Conservation (phyloP, 331 rosid species). For the Pyrus hybrid region DNA sequence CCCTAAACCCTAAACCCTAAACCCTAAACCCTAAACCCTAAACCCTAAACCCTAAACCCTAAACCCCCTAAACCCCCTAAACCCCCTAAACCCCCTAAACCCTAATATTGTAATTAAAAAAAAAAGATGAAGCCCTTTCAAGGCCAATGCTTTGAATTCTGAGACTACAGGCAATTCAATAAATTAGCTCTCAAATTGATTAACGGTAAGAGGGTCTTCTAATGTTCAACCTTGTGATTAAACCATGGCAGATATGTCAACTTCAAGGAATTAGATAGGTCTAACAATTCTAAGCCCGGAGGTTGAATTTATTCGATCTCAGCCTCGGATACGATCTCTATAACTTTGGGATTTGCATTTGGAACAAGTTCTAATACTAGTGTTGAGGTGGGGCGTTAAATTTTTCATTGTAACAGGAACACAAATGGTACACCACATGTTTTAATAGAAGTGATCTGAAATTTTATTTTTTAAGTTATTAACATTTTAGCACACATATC, state of each 20-base stretch:
- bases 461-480: too few relatives aligned
- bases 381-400: background rate
- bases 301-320: slow-evolving; percentile 70
- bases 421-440: too few relatives aligned
- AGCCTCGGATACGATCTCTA: slow-evolving; percentile 63
- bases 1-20: too few relatives aligned
- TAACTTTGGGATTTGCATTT: slow-evolving; percentile 58
- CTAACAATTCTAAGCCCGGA: slow-evolving; percentile 26
- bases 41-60: too few relatives aligned
- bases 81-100: too few relatives aligned
- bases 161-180: slow-evolving; percentile 80
- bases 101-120: background rate
- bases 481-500: too few relatives aligned
- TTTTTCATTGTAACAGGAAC: too few relatives aligned
- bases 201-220: slow-evolving; percentile 55
- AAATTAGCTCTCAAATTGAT: slow-evolving; percentile 38
- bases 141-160: slow-evolving; percentile 87
- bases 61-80: too few relatives aligned
- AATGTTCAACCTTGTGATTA: slow-evolving; percentile 81
- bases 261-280: slow-evolving; percentile 35
- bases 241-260: slow-evolving; percentile 63
- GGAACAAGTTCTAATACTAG: slow-evolving; percentile 54
- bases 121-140: slow-evolving; percentile 74
- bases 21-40: too few relatives aligned
- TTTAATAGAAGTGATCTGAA: accelerated